phyloP scores from a whole-genome alignment of 2,329 filamentous ascomycete genomes.

The Hypoxylon sp. region DNA sequence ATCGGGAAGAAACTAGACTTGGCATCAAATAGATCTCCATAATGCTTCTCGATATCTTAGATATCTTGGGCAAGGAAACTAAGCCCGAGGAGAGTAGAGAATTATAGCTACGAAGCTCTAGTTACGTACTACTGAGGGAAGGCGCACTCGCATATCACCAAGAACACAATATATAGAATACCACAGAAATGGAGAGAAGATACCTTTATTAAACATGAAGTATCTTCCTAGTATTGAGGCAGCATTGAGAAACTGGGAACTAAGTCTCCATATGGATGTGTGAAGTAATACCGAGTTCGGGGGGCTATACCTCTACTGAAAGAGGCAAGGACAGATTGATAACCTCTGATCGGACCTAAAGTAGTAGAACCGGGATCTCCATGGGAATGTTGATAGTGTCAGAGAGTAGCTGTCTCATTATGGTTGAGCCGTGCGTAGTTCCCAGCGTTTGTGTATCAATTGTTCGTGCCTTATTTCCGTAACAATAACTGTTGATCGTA shows the following conservation, averaged over 20 bases:
- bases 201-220: background rate
- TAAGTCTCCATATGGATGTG: background rate
- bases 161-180: background rate
- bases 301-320: background rate
- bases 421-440: background rate
- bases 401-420: background rate
- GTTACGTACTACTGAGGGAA: background rate
- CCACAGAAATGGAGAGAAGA: background rate
- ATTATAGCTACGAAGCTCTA: background rate
- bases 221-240: background rate
- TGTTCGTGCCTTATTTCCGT: background rate
- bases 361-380: background rate
- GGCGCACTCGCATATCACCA: background rate
- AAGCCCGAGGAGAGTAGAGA: background rate
- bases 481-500: background rate
- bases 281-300: background rate
- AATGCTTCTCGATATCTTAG: background rate
- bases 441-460: background rate
- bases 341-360: background rate
- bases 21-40: background rate
- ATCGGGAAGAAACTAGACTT: background rate
- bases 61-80: background rate
- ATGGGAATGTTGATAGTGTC: background rate
- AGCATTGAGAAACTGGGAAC: background rate
- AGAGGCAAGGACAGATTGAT: background rate